Conservation (phyloP, 1,139 yeast species). For the Suhomyces bokatorum region DNA sequence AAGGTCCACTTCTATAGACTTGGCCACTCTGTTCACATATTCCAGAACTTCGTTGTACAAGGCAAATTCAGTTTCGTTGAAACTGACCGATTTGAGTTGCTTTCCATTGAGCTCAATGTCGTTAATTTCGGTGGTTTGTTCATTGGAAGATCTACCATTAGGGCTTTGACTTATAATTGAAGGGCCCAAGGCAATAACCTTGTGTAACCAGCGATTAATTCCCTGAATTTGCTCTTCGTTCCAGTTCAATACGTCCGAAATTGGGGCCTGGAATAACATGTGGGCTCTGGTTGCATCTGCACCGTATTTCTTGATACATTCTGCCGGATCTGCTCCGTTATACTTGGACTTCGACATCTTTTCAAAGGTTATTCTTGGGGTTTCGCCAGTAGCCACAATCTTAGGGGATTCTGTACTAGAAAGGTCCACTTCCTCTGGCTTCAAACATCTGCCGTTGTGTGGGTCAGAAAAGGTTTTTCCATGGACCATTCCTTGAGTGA, state of each 20-base stretch:
- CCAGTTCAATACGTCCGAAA: slow-evolving; percentile 82
- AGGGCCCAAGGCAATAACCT: slow-evolving; percentile 46
- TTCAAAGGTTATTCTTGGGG: slow-evolving; percentile 64
- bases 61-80: slow-evolving; percentile 49
- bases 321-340: slow-evolving; percentile 89
- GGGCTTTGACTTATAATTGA: background rate
- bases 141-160: background rate
- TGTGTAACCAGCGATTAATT: slow-evolving; percentile 78
- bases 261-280: slow-evolving; percentile 90
- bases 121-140: background rate
- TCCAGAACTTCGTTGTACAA: slow-evolving; percentile 60
- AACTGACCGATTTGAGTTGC: slow-evolving; percentile 16
- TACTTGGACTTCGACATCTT: slow-evolving; percentile 96
- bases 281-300: slow-evolving; percentile 96
- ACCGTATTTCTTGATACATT: slow-evolving; percentile 76
- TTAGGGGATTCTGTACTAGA: slow-evolving; percentile 42
- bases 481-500: slow-evolving; percentile 98
- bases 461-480: slow-evolving; percentile 84
- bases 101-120: slow-evolving; percentile 27
- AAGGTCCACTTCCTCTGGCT: slow-evolving; percentile 67
- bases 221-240: slow-evolving; percentile 87
- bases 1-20: slow-evolving; percentile 58
- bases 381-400: slow-evolving; percentile 49
- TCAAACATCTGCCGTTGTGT: slow-evolving; percentile 67
- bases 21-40: slow-evolving; percentile 52